These are phyloP conservation scores for Penicillium sumatraense DNA, from an alignment of 2,329 filamentous ascomycete genomes.

Conservation along the genomic window DNA sequence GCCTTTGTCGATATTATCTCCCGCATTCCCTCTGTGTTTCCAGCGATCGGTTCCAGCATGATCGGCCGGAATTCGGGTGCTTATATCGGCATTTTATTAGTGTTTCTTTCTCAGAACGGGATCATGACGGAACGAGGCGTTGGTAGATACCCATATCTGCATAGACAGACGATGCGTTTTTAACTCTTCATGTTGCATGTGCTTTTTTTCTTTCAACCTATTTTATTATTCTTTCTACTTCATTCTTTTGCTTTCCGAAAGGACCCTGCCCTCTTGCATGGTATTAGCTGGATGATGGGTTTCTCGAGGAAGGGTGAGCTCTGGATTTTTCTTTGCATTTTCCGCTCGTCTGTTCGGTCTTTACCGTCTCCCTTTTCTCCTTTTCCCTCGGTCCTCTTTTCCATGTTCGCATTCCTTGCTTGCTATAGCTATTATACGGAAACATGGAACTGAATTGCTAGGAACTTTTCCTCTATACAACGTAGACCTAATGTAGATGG, in stretches of 20 bases:
- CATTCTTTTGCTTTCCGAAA: slow-evolving; percentile 14
- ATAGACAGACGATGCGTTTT: slow-evolving; percentile 36
- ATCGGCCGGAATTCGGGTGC: slow-evolving; percentile 29
- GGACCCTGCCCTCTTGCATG: slow-evolving; percentile 4
- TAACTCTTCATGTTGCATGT: slow-evolving; percentile 11
- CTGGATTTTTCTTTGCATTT: slow-evolving; percentile 11
- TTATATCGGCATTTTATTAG: slow-evolving; percentile 26
- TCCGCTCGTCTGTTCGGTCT: slow-evolving; percentile 21
- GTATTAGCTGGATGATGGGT: neutral
- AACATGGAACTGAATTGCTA: slow-evolving; percentile 17
- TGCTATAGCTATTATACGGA: slow-evolving; percentile 16
- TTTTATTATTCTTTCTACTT: slow-evolving; percentile 18
- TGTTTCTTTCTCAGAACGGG: slow-evolving; percentile 34
- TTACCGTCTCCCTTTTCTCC: slow-evolving; percentile 16
- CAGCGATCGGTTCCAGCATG: slow-evolving; percentile 24
- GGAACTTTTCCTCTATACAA: neutral
- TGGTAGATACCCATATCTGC: slow-evolving; percentile 49
- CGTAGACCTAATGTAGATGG: no score
- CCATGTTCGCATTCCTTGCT: slow-evolving; percentile 1
- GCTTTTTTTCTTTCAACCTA: slow-evolving; percentile 7
- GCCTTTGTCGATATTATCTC: slow-evolving; percentile 35
- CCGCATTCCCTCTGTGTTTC: slow-evolving; percentile 27
- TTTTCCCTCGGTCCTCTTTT: slow-evolving; percentile 6
- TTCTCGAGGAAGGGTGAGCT: slow-evolving; percentile 16
- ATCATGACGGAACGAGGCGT: slow-evolving; percentile 48